Base-by-base conservation (phyloP, 805 yeast species). In the Priceomyces medius region DNA sequence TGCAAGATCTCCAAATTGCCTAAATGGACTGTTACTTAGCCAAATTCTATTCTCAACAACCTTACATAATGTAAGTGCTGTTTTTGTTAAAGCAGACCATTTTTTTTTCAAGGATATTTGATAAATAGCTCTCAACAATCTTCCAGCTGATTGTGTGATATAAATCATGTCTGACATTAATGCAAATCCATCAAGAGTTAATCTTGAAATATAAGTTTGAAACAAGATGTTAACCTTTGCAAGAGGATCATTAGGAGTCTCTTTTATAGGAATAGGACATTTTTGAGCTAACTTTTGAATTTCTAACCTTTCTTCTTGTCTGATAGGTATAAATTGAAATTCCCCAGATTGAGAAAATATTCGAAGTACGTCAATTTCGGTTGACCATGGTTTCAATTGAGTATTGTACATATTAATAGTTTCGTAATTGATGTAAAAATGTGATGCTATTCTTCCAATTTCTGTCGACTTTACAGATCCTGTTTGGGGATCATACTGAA, bases 131-230 rank as follows among this genome's bases (percentile, higher is more conserved):
- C 97, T 68, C 42, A 90, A 69, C 28, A 93, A 62, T 56, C 99
- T 76, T 3, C 95, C 91, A 1, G 97, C 97, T 31, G 95, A 88
- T 61, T 93, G 98, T 0, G 93, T 85, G 31, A 93, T 80, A 57
- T 87, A 93, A 3, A 88, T 74, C 96, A 90, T 88, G 66, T 93
- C 99, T 0, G 96, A 81, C 75, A 85, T 80, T 45, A 95, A 64
- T 0, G 97, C 97, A 66, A 88, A 87, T 0, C 98, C 98, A 0
- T 85, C 93, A 13, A 93, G 67, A 7, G 71, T 66, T 18, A 90
- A 66, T 27, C 82, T 64, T 1, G 97, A 85, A n/a, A 93, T 86
- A 53, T 86, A 88, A 0, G 96, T 78, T 56, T 93, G 99, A 9
- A 93, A 64, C 27, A 93, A 61, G 6, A 88, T 79, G 49, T 83